Evolutionary conservation across 371 early-diverging fungal species (phyloP).

Genomic region (Rhizomucor pusillus): DNA sequence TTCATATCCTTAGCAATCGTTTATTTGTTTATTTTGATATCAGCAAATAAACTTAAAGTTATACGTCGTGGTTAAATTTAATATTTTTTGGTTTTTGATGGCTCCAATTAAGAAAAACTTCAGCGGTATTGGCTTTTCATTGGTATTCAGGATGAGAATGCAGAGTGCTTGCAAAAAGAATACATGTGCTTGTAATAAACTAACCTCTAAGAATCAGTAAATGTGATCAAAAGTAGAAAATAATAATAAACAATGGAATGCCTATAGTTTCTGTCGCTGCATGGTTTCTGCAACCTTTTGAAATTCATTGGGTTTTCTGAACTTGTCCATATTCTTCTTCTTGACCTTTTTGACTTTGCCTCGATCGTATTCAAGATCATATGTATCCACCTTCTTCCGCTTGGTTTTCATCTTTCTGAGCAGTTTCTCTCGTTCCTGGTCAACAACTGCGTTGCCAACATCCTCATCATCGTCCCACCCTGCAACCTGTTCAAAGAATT

Average conservation of each 20-base stretch:
- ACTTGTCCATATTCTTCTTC: constrained; percentile 44
- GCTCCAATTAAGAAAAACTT: too few relatives aligned
- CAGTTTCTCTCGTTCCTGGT: constrained; percentile 32
- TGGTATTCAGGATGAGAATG: too few relatives aligned
- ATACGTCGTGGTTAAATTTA: too few relatives aligned
- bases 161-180: too few relatives aligned
- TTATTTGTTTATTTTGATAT: too few relatives aligned
- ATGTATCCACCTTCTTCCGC: constrained; percentile 56
- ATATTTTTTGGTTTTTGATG: too few relatives aligned
- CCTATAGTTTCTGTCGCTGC: constrained; percentile 4
- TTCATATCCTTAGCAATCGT: too few relatives aligned
- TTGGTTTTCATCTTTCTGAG: constrained; percentile 53
- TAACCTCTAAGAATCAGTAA: too few relatives aligned
- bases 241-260: background rate
- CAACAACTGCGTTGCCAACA: constrained; percentile 19
- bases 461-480: constrained; percentile 49
- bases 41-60: too few relatives aligned
- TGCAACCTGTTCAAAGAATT: constrained; percentile 42
- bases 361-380: constrained; percentile 78
- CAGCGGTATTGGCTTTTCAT: too few relatives aligned
- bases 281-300: constrained; percentile 30
- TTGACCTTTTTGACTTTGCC: constrained; percentile 78
- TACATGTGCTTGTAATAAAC: too few relatives aligned
- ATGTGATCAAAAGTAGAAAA: too few relatives aligned
- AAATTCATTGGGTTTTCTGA: constrained; percentile 40